phyloP scores from a whole-genome alignment of 1,139 yeast species.

The Scheffersomyces stambukii region DNA sequence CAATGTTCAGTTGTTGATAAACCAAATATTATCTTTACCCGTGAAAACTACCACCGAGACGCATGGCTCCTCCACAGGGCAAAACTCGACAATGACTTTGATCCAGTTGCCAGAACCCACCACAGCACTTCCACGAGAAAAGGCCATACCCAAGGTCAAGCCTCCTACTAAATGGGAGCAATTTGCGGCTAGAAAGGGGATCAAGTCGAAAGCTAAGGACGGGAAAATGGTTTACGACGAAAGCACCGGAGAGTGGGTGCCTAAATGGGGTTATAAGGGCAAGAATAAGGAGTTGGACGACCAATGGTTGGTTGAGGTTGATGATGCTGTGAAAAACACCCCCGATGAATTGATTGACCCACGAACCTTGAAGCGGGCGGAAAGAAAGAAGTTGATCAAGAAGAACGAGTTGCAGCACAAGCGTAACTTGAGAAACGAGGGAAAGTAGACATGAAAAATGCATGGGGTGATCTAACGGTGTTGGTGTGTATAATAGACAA shows the following conservation, averaged over 20 bases:
- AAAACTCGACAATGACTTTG: slow-evolving; percentile 74
- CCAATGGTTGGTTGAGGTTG: slow-evolving; percentile 96
- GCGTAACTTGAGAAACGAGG: slow-evolving; percentile 57
- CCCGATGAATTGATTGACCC: slow-evolving; percentile 81
- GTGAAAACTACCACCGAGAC: slow-evolving; percentile 78
- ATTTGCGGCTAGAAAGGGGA: slow-evolving; percentile 95
- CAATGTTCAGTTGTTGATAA: slow-evolving; percentile 84
- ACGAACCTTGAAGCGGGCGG: slow-evolving; percentile 71
- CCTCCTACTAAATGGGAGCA: slow-evolving; percentile 95
- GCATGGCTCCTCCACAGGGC: slow-evolving; percentile 54
- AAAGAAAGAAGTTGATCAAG: slow-evolving; percentile 80
- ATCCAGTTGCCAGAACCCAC: slow-evolving; percentile 82
- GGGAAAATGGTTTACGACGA: slow-evolving; percentile 92
- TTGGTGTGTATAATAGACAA: too few species aligned
- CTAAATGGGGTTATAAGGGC: slow-evolving; percentile 98
- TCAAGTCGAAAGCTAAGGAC: slow-evolving; percentile 81
- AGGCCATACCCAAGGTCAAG: slow-evolving; percentile 88
- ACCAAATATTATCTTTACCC: slow-evolving; percentile 87
- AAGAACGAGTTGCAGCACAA: slow-evolving; percentile 86
- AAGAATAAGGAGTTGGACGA: slow-evolving; percentile 79
- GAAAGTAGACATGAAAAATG: too few species aligned
- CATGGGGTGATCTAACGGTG: too few species aligned
- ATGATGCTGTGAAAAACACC: slow-evolving; percentile 64
- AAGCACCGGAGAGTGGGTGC: slow-evolving; percentile 89
- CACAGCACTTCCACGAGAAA: slow-evolving; percentile 88